Evolutionary conservation across 2,329 filamentous ascomycete genomes (phyloP).

Genomic region (Talaromyces sp.): DNA sequence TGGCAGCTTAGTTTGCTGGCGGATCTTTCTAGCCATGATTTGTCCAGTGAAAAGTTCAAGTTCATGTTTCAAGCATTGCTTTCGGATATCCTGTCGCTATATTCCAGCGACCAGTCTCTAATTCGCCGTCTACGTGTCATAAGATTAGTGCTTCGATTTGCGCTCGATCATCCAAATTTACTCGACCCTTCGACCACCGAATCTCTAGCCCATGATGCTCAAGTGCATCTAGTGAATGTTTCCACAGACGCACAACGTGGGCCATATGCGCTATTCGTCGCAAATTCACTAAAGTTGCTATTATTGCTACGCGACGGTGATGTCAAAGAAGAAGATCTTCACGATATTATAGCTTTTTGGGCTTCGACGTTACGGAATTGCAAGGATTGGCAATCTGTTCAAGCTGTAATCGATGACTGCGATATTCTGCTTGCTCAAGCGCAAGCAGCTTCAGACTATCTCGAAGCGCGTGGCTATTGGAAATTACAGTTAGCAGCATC

Average conservation of each 20-base stretch:
- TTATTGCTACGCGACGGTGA: conserved; percentile 35
- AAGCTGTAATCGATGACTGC: conserved; percentile 48
- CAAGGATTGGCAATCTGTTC: conserved; percentile 41
- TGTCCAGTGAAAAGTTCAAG: conserved; percentile 29
- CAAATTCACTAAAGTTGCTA: conserved; percentile 34
- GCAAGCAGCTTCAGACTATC: conserved; percentile 53
- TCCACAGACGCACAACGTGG: conserved; percentile 29
- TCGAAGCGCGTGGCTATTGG: conserved; percentile 56
- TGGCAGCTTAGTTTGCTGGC: conserved; percentile 38
- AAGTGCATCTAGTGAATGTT: conserved; percentile 21
- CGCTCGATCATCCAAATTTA: conserved; percentile 31
- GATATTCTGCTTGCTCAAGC: conserved; percentile 51
- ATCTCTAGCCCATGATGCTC: conserved; percentile 28
- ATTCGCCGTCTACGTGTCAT: conserved; percentile 38
- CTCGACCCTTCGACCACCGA: conserved; percentile 29
- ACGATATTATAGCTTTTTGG: conserved; percentile 35
- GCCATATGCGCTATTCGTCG: conserved; percentile 28
- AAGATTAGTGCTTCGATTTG: conserved; percentile 34
- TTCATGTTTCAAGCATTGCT: conserved; percentile 28
- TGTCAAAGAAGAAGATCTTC: conserved; percentile 27
- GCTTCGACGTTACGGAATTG: conserved; percentile 44
- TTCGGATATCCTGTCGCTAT: conserved; percentile 34
- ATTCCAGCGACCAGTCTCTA: conserved; percentile 30
- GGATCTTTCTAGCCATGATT: conserved; percentile 28
- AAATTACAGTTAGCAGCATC: conserved; percentile 49